Evolutionary conservation across 2,329 filamentous ascomycete genomes (phyloP), one percentile per base, ranked within the genome.

Genomic region (Epichloe typhina): DNA sequence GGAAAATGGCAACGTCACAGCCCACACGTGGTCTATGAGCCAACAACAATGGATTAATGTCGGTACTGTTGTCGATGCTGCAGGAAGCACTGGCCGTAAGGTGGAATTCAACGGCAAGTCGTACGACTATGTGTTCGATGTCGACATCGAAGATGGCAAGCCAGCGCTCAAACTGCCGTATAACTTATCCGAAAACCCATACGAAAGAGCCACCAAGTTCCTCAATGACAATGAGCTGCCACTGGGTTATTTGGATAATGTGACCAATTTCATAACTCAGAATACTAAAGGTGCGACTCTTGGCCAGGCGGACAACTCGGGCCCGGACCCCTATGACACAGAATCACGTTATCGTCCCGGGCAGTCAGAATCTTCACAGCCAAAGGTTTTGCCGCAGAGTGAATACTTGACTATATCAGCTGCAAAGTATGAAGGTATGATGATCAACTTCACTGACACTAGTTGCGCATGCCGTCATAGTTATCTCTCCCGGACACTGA

Each of bases 101-200:
- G 80, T 81, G 7, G 76, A 83, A 52, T 84, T 91, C 62, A 74
- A 86, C 1, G 91, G 91, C 35, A 80, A 95, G 62, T 86, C 91
- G 54, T 98, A 95, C 64, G 93, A 98, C 63, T 96, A 85, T 61
- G 90, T 98, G 8, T 97, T 97, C 58, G 90, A 96, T 62, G 90
- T 96, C 26, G 90, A 95, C 59, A 94, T 96, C 55, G 88, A 95
- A 64, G 91, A 96, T 61, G 91, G 89, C 49, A 91, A 94, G 62
- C 90, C 91, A 12, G 82, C 91, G 0, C 73, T 97, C 44, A 96
- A 96, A 66, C 75, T 97, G n/a, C 89, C 91, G 0, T 97, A 86
- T 69, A 96, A 97, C 64, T 75, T 91, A 12, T 88, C 86, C 1
- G 85, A 96, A 63, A 96, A 96, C 58, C 88, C 89, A 0, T 97